Evolutionary conservation across 768 basidiomycete genomes (phyloP).

Genomic region (Heimioporus sp.): DNA sequence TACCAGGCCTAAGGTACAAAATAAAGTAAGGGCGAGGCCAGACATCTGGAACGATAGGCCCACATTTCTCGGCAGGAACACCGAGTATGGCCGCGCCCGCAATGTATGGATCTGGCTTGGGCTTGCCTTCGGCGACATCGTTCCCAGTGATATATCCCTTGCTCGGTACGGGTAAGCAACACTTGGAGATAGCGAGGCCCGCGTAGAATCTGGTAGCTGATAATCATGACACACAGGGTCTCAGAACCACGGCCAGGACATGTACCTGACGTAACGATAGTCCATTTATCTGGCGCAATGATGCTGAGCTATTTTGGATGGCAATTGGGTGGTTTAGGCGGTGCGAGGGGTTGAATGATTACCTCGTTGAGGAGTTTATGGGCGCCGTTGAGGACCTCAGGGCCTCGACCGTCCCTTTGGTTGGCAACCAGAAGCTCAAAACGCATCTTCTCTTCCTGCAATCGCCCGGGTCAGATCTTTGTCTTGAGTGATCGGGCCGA

Average conservation of each 20-base stretch:
- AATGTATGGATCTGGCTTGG: conserved; percentile 86
- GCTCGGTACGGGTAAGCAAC: conserved; percentile 57
- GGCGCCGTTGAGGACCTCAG: conserved; percentile 67
- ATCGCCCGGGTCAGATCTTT: background rate
- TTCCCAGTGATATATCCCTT: conserved; percentile 71
- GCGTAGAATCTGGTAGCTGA: conserved; percentile 76
- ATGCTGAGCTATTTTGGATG: conserved; percentile 18
- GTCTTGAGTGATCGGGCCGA: background rate
- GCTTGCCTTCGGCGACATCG: conserved; percentile 68
- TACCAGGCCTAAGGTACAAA: conserved; percentile 60
- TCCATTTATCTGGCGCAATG: conserved; percentile 50
- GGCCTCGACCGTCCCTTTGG: conserved; percentile 40
- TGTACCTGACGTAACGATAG: conserved; percentile 77
- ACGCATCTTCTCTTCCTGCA: conserved; percentile 63
- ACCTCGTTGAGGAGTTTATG: conserved; percentile 55
- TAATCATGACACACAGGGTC: background rate
- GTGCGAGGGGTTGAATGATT: background rate
- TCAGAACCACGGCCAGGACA: background rate
- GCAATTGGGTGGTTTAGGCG: background rate
- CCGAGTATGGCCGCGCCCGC: conserved; percentile 60
- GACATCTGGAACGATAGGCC: conserved; percentile 12
- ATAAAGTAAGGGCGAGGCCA: background rate
- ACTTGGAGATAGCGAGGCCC: conserved; percentile 59
- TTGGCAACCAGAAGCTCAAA: conserved; percentile 77
- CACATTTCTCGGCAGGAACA: conserved; percentile 58